A percentile compares a stretch with the other conserved stretches of the same genome.
Conservation (phyloP, 179 eudicot species). For the Heliamphora pulchella region DNA sequence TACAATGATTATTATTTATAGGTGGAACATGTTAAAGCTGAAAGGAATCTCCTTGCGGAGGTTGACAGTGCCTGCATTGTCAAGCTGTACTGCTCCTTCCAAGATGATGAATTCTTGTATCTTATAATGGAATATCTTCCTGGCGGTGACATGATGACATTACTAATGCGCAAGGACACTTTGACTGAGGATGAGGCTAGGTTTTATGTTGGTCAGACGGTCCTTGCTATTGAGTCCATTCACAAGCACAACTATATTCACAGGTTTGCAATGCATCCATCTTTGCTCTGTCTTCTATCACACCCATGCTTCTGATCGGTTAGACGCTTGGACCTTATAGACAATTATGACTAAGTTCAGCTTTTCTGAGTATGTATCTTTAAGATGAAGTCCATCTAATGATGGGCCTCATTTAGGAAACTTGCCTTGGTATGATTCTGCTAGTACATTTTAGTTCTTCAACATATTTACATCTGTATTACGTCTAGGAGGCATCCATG, state of each 20-base stretch:
- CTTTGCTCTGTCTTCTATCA: neutral
- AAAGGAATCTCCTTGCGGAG: slow-evolving; percentile 21
- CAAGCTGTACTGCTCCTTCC: slow-evolving; percentile 26
- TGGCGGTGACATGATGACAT: slow-evolving; percentile 33
- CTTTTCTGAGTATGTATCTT: neutral
- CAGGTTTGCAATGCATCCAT: slow-evolving; percentile 7
- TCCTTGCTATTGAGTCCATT: slow-evolving; percentile 25
- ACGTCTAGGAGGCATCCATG: neutral
- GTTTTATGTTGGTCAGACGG: slow-evolving; percentile 24
- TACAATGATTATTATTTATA: neutral
- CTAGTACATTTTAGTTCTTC: neutral
- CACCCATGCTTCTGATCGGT: neutral
- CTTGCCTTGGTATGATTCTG: neutral
- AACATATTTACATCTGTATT: neutral
- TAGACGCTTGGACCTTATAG: slow-evolving; percentile 8
- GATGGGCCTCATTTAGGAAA: neutral
- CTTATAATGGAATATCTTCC: slow-evolving; percentile 32
- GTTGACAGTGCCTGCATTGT: slow-evolving; percentile 17
- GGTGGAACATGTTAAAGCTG: slow-evolving; percentile 30
- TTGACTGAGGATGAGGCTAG: slow-evolving; percentile 26
- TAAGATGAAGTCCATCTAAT: neutral
- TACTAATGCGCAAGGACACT: slow-evolving; percentile 27
- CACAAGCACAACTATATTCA: slow-evolving; percentile 24
- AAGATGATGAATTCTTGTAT: slow-evolving; percentile 27
- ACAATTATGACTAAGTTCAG: neutral